Percentiles rank a stretch among this genome's conserved stretches.
Conservation (phyloP, 768 basidiomycete species). For the Auricularia sp. region DNA sequence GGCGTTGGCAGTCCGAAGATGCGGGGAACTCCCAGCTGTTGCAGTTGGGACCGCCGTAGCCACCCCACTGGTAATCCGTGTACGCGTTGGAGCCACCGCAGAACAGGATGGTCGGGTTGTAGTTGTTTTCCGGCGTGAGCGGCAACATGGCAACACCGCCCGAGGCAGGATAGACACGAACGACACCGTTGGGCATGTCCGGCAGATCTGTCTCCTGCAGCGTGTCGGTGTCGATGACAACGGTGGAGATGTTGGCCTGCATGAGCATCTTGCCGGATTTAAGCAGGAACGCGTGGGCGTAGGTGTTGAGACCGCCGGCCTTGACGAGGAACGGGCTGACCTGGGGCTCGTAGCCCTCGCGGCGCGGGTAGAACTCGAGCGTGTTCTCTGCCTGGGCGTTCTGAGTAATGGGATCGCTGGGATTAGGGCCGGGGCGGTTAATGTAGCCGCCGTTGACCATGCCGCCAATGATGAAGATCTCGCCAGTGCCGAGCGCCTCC, state of each 20-base stretch:
- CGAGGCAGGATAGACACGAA: conserved; percentile 85
- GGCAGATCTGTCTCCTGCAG: conserved; percentile 58
- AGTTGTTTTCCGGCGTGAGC: conserved; percentile 82
- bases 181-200: conserved; percentile 61
- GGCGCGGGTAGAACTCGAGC: conserved; percentile 4
- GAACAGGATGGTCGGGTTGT: conserved; percentile 75
- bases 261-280: conserved; percentile 70
- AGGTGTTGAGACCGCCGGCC: background rate
- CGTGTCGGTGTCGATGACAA: conserved; percentile 40
- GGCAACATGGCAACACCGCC: conserved; percentile 86
- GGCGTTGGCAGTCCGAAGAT: conserved; percentile 60
- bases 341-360: background rate
- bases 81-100: conserved; percentile 77
- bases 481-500: conserved; percentile 67
- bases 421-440: conserved; percentile 64
- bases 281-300: conserved; percentile 32
- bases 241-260: conserved; percentile 72
- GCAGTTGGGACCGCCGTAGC: conserved; percentile 62
- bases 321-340: background rate
- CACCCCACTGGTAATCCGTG: conserved; percentile 60
- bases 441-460: conserved; percentile 72
- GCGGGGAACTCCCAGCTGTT: conserved; percentile 68
- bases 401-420: conserved; percentile 44
- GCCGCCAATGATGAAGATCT: conserved; percentile 71
- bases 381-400: conserved; percentile 41